phyloP scores from a whole-genome alignment of 306 rosid species.

The Vigna unguiculata region DNA sequence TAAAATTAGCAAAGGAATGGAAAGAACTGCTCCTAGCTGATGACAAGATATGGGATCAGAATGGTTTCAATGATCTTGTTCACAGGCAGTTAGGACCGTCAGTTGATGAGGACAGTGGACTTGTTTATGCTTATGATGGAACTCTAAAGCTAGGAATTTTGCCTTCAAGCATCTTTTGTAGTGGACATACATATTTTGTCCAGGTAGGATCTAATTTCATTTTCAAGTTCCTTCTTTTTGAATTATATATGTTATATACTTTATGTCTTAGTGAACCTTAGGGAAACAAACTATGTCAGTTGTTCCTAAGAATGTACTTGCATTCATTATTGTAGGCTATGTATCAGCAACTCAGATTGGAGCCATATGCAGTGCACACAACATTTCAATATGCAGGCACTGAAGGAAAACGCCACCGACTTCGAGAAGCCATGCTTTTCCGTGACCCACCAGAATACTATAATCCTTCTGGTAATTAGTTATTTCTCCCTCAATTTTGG shows the following conservation, averaged over 20 bases:
- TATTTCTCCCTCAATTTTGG: conserved; percentile 34
- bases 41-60: conserved; percentile 96
- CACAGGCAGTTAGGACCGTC: conserved; percentile 78
- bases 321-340: conserved; percentile 65
- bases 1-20: conserved; percentile 86
- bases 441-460: conserved; percentile 89
- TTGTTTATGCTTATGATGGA: conserved; percentile 88
- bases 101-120: conserved; percentile 77
- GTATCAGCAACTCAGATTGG: conserved; percentile 87
- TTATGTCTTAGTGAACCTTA: conserved; percentile 26
- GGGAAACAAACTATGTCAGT: conserved; percentile 18
- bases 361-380: conserved; percentile 95
- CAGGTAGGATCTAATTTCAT: conserved; percentile 63
- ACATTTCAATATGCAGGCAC: conserved; percentile 96
- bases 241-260: not conserved
- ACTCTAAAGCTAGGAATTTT: conserved; percentile 86
- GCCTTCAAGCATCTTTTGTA: conserved; percentile 95
- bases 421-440: conserved; percentile 92
- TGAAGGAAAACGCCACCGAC: conserved; percentile 94
- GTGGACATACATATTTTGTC: conserved; percentile 97
- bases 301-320: conserved; percentile 42
- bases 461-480: conserved; percentile 77
- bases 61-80: conserved; percentile 81
- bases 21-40: conserved; percentile 80
- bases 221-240: not conserved